A percentile compares a stretch with the other conserved stretches of the same genome.
Conservation (phyloP, 192 early-diverging fungal genomes). For the Coemansia sp. region DNA sequence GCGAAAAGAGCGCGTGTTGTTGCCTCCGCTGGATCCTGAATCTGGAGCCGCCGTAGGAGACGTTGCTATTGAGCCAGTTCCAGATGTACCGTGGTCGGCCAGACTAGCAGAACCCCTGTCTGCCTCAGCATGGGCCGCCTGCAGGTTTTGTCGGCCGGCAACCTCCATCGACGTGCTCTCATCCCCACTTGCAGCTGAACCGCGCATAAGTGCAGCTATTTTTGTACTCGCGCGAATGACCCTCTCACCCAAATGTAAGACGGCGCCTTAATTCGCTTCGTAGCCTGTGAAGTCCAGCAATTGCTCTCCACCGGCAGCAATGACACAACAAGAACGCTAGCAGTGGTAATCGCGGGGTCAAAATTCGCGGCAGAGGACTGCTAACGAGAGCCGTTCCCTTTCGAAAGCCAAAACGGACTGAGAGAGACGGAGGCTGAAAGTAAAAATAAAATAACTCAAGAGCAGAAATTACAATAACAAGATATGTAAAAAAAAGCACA, state of each 20-base stretch:
- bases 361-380: neutral
- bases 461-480: neutral
- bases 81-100: slow-evolving; percentile 2
- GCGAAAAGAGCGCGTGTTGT: slow-evolving; percentile 60
- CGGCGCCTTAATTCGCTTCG: neutral
- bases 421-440: neutral
- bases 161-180: slow-evolving; percentile 23
- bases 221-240: neutral
- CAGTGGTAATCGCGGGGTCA: neutral
- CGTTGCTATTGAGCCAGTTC: slow-evolving; percentile 5
- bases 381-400: neutral
- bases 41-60: slow-evolving; percentile 11
- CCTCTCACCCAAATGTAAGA: neutral
- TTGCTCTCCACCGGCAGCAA: neutral
- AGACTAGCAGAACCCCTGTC: neutral
- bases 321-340: neutral
- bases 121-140: neutral
- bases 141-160: neutral
- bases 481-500: neutral
- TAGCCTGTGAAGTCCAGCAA: neutral
- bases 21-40: slow-evolving; percentile 26
- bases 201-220: slow-evolving; percentile 22
- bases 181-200: slow-evolving; percentile 23
- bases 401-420: neutral
- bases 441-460: slow-evolving; percentile 9